These are phyloP conservation scores for Malbranchea zuffiana DNA, from an alignment of 2,329 filamentous ascomycete genomes.

Conservation along the genomic window DNA sequence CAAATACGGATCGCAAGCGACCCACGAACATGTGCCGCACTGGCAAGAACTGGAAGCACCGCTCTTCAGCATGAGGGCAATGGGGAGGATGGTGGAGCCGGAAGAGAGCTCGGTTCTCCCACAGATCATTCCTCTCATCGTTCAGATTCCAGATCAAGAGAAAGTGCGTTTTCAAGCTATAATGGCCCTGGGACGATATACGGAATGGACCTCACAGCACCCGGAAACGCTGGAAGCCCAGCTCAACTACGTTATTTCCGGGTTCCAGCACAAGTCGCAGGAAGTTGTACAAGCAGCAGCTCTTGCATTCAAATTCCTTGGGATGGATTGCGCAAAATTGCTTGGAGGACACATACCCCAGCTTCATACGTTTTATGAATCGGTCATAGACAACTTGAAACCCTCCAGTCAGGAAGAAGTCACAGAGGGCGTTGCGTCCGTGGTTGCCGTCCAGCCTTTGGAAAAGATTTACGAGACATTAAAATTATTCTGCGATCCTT, in stretches of 20 bases:
- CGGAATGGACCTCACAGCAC: conserved; percentile 92
- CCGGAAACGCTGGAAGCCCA: conserved; percentile 86
- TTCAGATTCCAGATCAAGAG: conserved; percentile 89
- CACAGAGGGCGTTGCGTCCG: conserved; percentile 86
- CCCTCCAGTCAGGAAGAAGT: conserved; percentile 86
- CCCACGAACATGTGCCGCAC: conserved; percentile 65
- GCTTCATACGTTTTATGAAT: conserved; percentile 84
- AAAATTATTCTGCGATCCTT: conserved; percentile 85
- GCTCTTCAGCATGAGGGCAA: conserved; percentile 85
- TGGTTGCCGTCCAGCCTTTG: conserved; percentile 74
- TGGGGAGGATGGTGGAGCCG: conserved; percentile 89
- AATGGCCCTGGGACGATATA: conserved; percentile 93
- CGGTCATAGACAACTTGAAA: conserved; percentile 75
- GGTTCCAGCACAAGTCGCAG: conserved; percentile 76
- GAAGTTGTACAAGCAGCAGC: conserved; percentile 89
- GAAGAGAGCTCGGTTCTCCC: conserved; percentile 80
- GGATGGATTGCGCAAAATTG: conserved; percentile 81
- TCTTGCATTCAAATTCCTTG: conserved; percentile 93
- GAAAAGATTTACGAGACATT: conserved; percentile 72
- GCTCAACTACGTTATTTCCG: conserved; percentile 89
- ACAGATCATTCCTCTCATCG: conserved; percentile 83
- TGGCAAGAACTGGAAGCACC: conserved; percentile 97
- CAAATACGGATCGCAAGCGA: conserved; percentile 66
- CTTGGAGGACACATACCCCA: conserved; percentile 74
- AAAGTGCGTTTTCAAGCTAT: conserved; percentile 98